Base-by-base conservation (phyloP, 1,139 yeast genomes). In the Protomyces pachydermus region DNA sequence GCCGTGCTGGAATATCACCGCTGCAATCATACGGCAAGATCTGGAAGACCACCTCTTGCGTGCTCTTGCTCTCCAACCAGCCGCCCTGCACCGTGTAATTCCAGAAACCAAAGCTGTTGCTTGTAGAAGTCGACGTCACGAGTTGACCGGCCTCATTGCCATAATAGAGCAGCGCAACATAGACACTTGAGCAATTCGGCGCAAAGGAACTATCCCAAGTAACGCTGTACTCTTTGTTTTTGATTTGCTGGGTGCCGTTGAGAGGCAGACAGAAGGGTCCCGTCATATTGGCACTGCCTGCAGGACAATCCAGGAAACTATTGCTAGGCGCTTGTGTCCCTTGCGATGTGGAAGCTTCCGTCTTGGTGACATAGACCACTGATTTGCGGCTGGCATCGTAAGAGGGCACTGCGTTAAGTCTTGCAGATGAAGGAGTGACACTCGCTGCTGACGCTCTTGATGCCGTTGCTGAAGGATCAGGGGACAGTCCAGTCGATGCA, bases 211-310 rank as follows among this genome's bases (percentile, higher is more conserved):
- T 28, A 20, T 58, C 35, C 62, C 62, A 58, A 3, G 62, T 58
- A 10, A 52, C 56, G 39, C 56, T 51, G 35, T 58, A 58, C 42
- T 51, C 42, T 38, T 58, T 58, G 45, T 50, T 50, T n/a, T 58
- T 58, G 56, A 58, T 58, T 25, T 58, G 62, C 35, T 58, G 53
- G 16, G 62, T 58, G 35, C 62, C 62, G n/a, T 58, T 58, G 12
- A 25, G 16, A 28, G 62, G 62, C 3, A 32, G 38, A 39, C 62
- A 58, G 45, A 58, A 58, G 14, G 62, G 62, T 9, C 62, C 62
- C 16, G 62, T 58, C 23, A 50, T 55, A 28, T 58, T 52, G 52
- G 46, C 56, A 42, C 38, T 51, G 2, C 56, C 52, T 18, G 53
- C 32, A 14, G 32, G 25, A 23, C 62, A 58, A 18, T 58, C 53